Evolutionary conservation across 2,329 filamentous ascomycete species (phyloP).

Genomic region (Plectosphaerella plurivora): DNA sequence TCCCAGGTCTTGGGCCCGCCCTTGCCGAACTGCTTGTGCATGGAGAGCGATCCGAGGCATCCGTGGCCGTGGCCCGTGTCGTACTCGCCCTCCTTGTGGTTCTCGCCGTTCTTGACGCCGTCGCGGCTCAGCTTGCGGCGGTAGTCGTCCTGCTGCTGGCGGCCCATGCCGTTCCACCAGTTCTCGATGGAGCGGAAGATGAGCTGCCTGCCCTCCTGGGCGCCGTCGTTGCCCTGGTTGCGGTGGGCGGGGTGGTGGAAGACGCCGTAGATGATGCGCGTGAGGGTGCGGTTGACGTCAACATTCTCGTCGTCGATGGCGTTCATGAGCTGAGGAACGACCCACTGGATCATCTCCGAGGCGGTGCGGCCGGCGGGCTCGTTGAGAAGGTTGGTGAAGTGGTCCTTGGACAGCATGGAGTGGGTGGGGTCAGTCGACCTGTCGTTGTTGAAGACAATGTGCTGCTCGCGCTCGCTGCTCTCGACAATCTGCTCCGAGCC

Average conservation of each 20-base stretch:
- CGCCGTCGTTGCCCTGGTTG: slow-evolving; percentile 64
- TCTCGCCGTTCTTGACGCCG: slow-evolving; percentile 71
- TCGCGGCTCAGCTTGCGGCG: slow-evolving; percentile 71
- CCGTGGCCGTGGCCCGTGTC: slow-evolving; percentile 85
- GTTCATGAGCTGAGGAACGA: slow-evolving; percentile 82
- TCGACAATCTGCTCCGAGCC: slow-evolving; percentile 85
- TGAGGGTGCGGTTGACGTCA: slow-evolving; percentile 66
- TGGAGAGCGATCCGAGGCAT: slow-evolving; percentile 71
- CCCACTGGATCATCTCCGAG: slow-evolving; percentile 74
- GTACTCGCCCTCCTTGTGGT: slow-evolving; percentile 81
- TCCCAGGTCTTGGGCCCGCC: slow-evolving; percentile 43
- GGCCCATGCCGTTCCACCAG: slow-evolving; percentile 73
- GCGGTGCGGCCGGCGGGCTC: slow-evolving; percentile 82
- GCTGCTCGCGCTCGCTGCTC: slow-evolving; percentile 78
- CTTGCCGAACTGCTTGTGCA: slow-evolving; percentile 61
- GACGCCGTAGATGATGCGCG: slow-evolving; percentile 75
- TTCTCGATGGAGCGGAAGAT: slow-evolving; percentile 79
- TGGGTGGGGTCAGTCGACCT: slow-evolving; percentile 77
- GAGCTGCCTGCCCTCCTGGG: slow-evolving; percentile 63
- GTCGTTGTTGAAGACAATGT: slow-evolving; percentile 81
- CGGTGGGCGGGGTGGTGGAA: slow-evolving; percentile 86
- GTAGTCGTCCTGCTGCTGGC: slow-evolving; percentile 60
- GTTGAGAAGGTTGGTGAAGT: slow-evolving; percentile 88
- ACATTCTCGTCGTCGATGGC: slow-evolving; percentile 76
- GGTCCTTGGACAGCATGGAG: slow-evolving; percentile 94